phyloP scores from a whole-genome alignment of 768 basidiomycete species.

The Pleurotus eryngii region DNA sequence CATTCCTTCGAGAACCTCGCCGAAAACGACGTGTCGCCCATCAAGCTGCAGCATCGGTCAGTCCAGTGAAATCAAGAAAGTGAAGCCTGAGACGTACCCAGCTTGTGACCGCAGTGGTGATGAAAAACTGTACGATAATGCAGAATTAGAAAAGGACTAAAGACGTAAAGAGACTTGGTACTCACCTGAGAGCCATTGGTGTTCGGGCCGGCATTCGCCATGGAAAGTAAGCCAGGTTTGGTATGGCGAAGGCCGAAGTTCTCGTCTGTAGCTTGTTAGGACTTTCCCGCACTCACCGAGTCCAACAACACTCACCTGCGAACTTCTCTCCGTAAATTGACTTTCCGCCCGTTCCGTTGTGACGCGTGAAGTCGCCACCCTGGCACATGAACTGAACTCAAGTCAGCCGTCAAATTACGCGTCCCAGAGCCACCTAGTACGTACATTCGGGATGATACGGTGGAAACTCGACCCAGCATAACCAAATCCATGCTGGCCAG shows the following conservation, averaged over 20 bases:
- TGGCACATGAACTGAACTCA: slow-evolving; percentile 73
- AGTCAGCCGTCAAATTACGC: background rate
- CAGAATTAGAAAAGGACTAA: background rate
- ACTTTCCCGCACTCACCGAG: background rate
- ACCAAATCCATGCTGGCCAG: slow-evolving; percentile 64
- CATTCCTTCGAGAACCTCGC: slow-evolving; percentile 60
- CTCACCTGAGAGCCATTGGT: slow-evolving; percentile 78
- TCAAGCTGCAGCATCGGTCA: slow-evolving; percentile 40
- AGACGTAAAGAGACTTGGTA: background rate
- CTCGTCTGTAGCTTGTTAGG: slow-evolving; percentile 50
- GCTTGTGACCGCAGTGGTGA: slow-evolving; percentile 68
- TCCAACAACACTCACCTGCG: slow-evolving; percentile 40
- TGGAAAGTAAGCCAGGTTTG: slow-evolving; percentile 62
- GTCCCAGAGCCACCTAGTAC: slow-evolving; percentile 15
- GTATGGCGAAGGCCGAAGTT: slow-evolving; percentile 75
- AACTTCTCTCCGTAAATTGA: slow-evolving; percentile 86
- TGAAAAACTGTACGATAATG: slow-evolving; percentile 53
- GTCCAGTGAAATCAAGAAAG: background rate
- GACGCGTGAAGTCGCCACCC: slow-evolving; percentile 80
- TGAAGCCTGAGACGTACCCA: slow-evolving; percentile 40
- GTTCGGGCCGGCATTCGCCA: slow-evolving; percentile 84
- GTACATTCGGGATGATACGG: slow-evolving; percentile 63
- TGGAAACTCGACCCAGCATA: slow-evolving; percentile 74
- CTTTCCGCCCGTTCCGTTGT: slow-evolving; percentile 78
- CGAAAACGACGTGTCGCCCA: slow-evolving; percentile 69